Base-by-base conservation (phyloP, 192 early-diverging fungal genomes). In the Rhizophlyctis rosea region DNA sequence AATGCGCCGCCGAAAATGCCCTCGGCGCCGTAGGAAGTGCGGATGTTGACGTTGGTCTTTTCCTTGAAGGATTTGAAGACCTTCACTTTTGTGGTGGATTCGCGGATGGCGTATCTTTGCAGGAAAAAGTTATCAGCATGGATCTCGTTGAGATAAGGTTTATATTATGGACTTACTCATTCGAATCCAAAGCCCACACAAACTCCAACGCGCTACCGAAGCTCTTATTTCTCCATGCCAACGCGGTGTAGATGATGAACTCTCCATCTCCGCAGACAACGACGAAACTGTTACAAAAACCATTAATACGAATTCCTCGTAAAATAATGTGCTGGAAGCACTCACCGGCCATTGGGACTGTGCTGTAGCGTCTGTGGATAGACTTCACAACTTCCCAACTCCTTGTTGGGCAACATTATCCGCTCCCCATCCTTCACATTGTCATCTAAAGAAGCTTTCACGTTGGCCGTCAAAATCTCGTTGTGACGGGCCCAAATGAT, bases 141-240 rank as follows among this genome's bases (percentile, higher is more conserved):
- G 29, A 53, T 73, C 7, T 18, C 34, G 28, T 23, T 33, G 34
- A 63, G n/a, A 51, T 23, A 24, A 48, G 36, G 1, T 32, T 23
- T 36, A 7, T 34, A 21, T 29, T 31, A 67, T 39, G 76, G 92
- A 54, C 67, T 30, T 59, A 68, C 75, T 95, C 86, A 65, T 96
- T 98, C 23, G 94, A 95, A 71, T 98, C 93, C 56, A 83, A 75
- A 28, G 92, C 93, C 97, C 97, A 99, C 4, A 98, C 97, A 84
- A 97, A 95, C 59, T 98, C 97, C 28, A 91, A 73, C 1, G 88
- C 97, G 36, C 84, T 88, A 4, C 97, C 97, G 75, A 98, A 99
- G 55, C 87, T 87, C 86, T 99, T 99, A 86, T 99, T 99, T 70
- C 97, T 83, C 97, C 97, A 99, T 4, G 97, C 95, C 25, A 99